These are phyloP conservation scores for Schizonepeta tenuifolia DNA, from an alignment of 257 asterid species.

Conservation along the genomic window DNA sequence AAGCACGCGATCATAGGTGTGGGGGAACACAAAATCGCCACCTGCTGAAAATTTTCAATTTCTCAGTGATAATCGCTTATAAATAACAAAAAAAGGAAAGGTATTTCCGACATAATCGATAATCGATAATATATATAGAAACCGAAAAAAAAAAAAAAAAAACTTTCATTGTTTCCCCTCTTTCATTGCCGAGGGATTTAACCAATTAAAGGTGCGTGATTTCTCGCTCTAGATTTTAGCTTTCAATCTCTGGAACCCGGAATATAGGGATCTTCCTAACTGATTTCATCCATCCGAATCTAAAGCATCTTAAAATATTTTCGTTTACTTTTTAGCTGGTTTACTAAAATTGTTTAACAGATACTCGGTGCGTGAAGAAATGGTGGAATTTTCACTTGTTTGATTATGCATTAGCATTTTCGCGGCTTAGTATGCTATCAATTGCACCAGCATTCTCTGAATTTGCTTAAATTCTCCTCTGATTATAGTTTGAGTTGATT, in stretches of 20 bases:
- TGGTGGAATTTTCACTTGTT: background rate
- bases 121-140: slow-evolving; percentile 27
- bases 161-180: slow-evolving; percentile 40
- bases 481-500: slow-evolving; percentile 27
- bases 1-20: background rate
- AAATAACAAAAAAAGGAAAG: slow-evolving; percentile 29
- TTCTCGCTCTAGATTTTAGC: slow-evolving; percentile 38
- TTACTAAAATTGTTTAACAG: slow-evolving; percentile 10
- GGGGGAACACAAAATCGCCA: background rate
- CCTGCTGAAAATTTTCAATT: slow-evolving; percentile 6
- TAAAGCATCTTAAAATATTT: background rate
- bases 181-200: slow-evolving; percentile 46
- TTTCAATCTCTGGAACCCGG: slow-evolving; percentile 45
- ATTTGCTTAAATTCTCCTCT: slow-evolving; percentile 18
- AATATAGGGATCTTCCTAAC: slow-evolving; percentile 42
- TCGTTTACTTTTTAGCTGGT: slow-evolving; percentile 13
- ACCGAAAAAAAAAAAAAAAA: too few species aligned
- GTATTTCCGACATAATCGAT: slow-evolving; percentile 19
- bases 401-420: slow-evolving; percentile 24
- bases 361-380: slow-evolving; percentile 14
- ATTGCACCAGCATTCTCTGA: slow-evolving; percentile 36
- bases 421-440: slow-evolving; percentile 15
- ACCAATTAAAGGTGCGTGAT: slow-evolving; percentile 42
- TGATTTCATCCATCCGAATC: slow-evolving; percentile 2
- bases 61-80: slow-evolving; percentile 39